These are phyloP conservation scores for Phallus indusiatus DNA, from an alignment of 768 basidiomycete species.

Conservation along the genomic window DNA sequence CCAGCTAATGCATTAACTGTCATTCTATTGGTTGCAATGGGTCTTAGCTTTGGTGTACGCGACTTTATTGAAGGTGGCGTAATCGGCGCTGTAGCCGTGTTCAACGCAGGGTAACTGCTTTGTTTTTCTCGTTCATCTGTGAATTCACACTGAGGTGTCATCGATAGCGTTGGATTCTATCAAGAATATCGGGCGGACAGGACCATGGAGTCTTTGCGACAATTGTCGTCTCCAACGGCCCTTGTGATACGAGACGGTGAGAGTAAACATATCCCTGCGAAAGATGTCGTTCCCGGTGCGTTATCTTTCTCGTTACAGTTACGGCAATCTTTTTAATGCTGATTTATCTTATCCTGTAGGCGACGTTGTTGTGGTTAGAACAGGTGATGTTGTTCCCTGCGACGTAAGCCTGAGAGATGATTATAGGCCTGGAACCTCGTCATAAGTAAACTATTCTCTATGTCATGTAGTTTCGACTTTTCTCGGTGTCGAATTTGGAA, in stretches of 20 bases:
- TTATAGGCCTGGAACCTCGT: not conserved
- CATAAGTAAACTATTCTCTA: slow-evolving; percentile 12
- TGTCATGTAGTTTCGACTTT: slow-evolving; percentile 25
- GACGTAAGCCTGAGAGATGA: slow-evolving; percentile 23
- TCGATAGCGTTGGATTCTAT: slow-evolving; percentile 31
- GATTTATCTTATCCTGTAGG: not conserved
- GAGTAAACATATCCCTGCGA: slow-evolving; percentile 37
- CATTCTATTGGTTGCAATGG: slow-evolving; percentile 28
- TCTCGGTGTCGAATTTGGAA: slow-evolving; percentile 38
- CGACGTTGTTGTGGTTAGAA: slow-evolving; percentile 30
- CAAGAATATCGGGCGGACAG: slow-evolving; percentile 41
- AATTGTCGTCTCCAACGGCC: slow-evolving; percentile 50
- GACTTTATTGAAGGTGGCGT: slow-evolving; percentile 46
- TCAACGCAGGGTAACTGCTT: slow-evolving; percentile 24
- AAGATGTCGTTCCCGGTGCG: slow-evolving; percentile 38
- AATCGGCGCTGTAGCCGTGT: slow-evolving; percentile 34
- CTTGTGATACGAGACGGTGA: slow-evolving; percentile 43
- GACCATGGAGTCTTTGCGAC: slow-evolving; percentile 48
- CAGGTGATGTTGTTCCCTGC: slow-evolving; percentile 35
- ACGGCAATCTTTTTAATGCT: not conserved
- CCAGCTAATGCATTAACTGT: slow-evolving; percentile 32
- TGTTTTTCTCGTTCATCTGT: not conserved
- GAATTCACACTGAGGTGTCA: not conserved
- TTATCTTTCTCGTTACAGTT: not conserved
- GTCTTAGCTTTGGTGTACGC: slow-evolving; percentile 44